Evolutionary conservation across 2,329 filamentous ascomycete species (phyloP).

Genomic region (Xylaria sp.): DNA sequence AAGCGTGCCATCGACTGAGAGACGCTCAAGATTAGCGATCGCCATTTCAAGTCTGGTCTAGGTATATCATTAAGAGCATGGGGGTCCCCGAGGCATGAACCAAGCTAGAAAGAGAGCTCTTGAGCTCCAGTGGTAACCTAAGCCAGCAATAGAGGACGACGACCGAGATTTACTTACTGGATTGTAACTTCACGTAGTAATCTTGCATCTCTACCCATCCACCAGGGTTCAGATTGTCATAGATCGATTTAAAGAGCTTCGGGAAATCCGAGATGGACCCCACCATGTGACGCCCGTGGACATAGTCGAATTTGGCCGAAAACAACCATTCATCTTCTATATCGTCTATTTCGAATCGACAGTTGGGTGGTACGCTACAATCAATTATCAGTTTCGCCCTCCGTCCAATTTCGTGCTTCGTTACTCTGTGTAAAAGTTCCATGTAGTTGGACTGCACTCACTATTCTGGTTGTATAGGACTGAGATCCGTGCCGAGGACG

Average conservation of each 20-base stretch:
- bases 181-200: conserved; percentile 41
- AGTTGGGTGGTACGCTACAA: conserved; percentile 62
- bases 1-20: conserved; percentile 46
- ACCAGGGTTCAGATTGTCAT: conserved; percentile 55
- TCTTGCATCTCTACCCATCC: conserved; percentile 57
- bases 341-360: conserved; percentile 67
- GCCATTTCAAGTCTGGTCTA: background rate
- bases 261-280: conserved; percentile 63
- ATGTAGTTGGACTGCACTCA: conserved; percentile 9
- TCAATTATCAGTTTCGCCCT: background rate
- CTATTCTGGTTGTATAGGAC: conserved; percentile 59
- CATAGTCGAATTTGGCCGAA: conserved; percentile 63
- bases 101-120: background rate
- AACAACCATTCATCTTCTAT: conserved; percentile 63
- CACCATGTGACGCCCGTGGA: conserved; percentile 63
- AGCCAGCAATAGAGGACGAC: background rate
- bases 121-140: background rate
- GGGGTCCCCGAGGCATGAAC: background rate
- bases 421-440: background rate
- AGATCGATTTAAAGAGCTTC: conserved; percentile 58
- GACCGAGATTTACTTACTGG: conserved; percentile 16
- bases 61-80: background rate
- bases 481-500: conserved; percentile 60
- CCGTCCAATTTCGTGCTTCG: background rate
- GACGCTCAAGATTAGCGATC: background rate